phyloP scores from a whole-genome alignment of 208 protist genomes.

The Acanthamoeba healyi region DNA sequence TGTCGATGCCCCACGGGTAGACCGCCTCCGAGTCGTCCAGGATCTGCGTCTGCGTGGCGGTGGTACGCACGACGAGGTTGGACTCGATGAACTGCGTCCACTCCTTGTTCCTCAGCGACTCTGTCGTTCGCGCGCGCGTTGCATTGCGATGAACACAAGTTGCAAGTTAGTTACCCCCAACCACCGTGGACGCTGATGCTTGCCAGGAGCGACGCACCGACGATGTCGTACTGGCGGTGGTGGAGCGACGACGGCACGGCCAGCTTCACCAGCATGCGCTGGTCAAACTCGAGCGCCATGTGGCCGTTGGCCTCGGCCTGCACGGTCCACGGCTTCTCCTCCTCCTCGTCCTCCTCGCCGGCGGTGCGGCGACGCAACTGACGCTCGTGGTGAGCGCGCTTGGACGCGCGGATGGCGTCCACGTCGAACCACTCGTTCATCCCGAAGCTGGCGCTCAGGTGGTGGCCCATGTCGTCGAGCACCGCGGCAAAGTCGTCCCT shows the following conservation, averaged over 20 bases:
- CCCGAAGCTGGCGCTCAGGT: neutral
- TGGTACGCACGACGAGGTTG: neutral
- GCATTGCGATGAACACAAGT: neutral
- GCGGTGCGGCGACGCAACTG: neutral
- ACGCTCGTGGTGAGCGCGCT: neutral
- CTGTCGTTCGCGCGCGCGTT: neutral
- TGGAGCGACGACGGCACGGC: neutral
- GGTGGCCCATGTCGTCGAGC: neutral
- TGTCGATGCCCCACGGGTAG: constrained; percentile 58
- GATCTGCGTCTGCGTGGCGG: neutral
- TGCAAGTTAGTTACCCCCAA: neutral
- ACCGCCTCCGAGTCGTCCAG: neutral
- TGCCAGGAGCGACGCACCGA: neutral
- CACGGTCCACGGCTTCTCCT: neutral
- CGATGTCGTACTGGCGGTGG: neutral
- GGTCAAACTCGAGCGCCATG: neutral
- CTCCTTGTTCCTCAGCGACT: neutral
- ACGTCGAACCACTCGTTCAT: neutral
- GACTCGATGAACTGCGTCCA: constrained; percentile 32
- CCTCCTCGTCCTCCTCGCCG: neutral
- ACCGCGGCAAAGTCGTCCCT: neutral
- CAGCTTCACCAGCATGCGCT: neutral
- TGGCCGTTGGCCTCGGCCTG: neutral
- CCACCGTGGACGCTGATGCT: no score
- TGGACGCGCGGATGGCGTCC: neutral